phyloP scores from a whole-genome alignment of 495 filamentous ascomycete genomes.

The Penicillium salamii region DNA sequence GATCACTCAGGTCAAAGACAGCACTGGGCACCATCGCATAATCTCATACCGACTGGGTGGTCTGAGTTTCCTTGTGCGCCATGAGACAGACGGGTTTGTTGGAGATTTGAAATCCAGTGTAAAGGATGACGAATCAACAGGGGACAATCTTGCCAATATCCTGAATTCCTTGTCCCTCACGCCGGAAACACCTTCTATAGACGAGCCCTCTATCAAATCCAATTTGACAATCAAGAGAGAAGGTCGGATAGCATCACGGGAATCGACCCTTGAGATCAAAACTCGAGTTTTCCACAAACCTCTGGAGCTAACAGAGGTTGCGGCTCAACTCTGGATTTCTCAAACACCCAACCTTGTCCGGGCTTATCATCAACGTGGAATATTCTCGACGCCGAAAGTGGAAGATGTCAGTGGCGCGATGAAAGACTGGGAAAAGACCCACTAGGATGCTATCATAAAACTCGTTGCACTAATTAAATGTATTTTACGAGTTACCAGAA shows the following conservation, averaged over 20 bases:
- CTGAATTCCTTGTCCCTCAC: constrained; percentile 29
- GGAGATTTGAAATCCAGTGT: constrained; percentile 1
- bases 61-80: constrained; percentile 43
- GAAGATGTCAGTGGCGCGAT: constrained; percentile 36
- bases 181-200: not conserved
- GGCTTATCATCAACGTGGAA: constrained; percentile 44
- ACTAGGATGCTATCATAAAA: constrained; percentile 30
- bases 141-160: constrained; percentile 19
- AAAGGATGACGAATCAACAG: constrained; percentile 4
- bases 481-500: constrained; percentile 31
- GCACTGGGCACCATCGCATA: constrained; percentile 48
- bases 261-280: constrained; percentile 49
- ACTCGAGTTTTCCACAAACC: constrained; percentile 38
- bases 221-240: constrained; percentile 30
- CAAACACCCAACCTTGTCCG: constrained; percentile 48
- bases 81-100: constrained; percentile 47
- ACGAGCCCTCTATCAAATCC: constrained; percentile 13
- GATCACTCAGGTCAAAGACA: constrained; percentile 28
- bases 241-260: constrained; percentile 31
- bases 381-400: constrained; percentile 35
- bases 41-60: constrained; percentile 39
- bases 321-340: constrained; percentile 49
- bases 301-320: constrained; percentile 34
- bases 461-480: constrained; percentile 33
- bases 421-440: constrained; percentile 34